Base-by-base conservation (phyloP, 2,329 filamentous ascomycete genomes). In the Spiromastix sp. region DNA sequence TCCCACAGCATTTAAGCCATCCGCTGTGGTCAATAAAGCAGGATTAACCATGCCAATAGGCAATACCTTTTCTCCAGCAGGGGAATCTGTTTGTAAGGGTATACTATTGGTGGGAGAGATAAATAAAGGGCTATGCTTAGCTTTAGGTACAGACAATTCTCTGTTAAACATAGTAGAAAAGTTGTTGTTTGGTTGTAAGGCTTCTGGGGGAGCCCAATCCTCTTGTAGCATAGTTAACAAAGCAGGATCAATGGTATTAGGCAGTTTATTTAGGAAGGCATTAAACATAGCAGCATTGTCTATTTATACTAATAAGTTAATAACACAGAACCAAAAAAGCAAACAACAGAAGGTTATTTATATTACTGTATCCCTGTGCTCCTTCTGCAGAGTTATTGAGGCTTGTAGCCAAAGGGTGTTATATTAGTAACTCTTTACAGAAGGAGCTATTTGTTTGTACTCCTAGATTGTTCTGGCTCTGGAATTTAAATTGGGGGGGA, bases 361-460 rank as follows among this genome's bases (percentile, higher is more conserved):
- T n/a, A 13, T 30, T 30, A 30, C 27, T 13, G 8, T 16, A 7
- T 30, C 11, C 15, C 12, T 30, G 7, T 30, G 27, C 12, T 8
- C 7, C 27, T 8, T 7, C 13, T n/a, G 27, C 27, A n/a, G 7
- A 21, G 24, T 35, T n/a, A 35, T 35, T 28, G 15, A 35, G 17
- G 2, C 33, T 35, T 59, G 33, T 28, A 2, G 16, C 3, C 24
- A 35, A 28, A 29, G 24, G 9, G 13, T 28, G 24, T 35, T 35
- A 16, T 17, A 29, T 7, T 35, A 25, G 16, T 25, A 35, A 28
- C 21, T 28, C 17, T 29, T 35, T 15, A 22, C 29, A 9, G 29
- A 27, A 28, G 12, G 4, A 7, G 21, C 8, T 9, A 17, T 27
- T 35, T 35, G 9, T 35, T 27, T 15, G 16, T 17, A 17, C 18